Conservation (phyloP, 1,139 yeast genomes). For the Kurtzmaniella natalensis region DNA sequence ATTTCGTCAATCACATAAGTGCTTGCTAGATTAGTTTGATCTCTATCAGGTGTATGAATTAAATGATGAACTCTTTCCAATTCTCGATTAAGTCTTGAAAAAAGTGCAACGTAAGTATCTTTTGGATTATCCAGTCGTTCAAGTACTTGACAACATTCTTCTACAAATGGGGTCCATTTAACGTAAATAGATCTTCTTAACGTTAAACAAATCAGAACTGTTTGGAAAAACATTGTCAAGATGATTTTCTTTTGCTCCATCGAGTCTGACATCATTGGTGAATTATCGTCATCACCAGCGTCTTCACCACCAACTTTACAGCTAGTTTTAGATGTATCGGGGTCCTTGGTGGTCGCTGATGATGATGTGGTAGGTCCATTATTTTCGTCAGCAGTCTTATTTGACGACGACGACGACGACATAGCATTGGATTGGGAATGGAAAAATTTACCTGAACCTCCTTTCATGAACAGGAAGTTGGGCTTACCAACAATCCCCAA, state of each 20-base stretch:
- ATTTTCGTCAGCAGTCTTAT: too few relatives aligned
- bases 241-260: conserved; percentile 42
- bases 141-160: conserved; percentile 53
- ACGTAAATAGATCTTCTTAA: conserved; percentile 49
- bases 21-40: conserved; percentile 24
- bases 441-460: conserved; percentile 12
- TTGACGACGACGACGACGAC: too few relatives aligned
- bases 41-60: conserved; percentile 33
- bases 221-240: conserved; percentile 44
- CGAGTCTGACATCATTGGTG: too few relatives aligned
- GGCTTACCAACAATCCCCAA: conserved; percentile 64
- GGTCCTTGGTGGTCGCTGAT: too few relatives aligned
- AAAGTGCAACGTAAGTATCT: conserved; percentile 45
- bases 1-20: conserved; percentile 37
- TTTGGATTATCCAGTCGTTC: conserved; percentile 30
- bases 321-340: too few relatives aligned
- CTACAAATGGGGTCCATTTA: conserved; percentile 58
- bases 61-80: conserved; percentile 61
- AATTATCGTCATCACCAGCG: too few relatives aligned
- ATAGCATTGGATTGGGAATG: too few relatives aligned
- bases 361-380: too few relatives aligned
- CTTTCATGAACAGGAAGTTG: conserved; percentile 15
- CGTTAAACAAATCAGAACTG: conserved; percentile 52
- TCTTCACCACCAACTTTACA: too few relatives aligned
- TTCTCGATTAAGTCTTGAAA: conserved; percentile 55